Evolutionary conservation across 495 filamentous ascomycete genomes (phyloP).

Genomic region (Penicillium coffeae): DNA sequence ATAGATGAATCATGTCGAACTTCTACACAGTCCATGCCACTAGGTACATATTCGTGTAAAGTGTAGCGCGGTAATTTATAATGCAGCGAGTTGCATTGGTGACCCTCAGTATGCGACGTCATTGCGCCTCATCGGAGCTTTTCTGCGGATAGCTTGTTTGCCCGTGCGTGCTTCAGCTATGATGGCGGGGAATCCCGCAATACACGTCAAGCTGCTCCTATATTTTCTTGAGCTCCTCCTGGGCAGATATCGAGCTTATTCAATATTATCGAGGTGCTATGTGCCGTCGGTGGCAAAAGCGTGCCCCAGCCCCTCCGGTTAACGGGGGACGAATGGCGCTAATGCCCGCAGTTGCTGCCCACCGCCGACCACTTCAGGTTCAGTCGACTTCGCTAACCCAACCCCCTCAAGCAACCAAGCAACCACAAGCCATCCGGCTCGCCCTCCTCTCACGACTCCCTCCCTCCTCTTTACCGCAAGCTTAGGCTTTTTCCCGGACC

Average conservation of each 20-base stretch:
- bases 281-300: not conserved
- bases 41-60: too few relatives aligned
- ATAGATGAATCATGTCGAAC: not conserved
- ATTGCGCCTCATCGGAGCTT: slow-evolving; percentile 11
- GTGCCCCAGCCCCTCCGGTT: slow-evolving; percentile 8
- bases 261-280: not conserved
- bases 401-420: too few relatives aligned
- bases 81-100: not conserved
- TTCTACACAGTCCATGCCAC: too few relatives aligned
- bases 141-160: not conserved
- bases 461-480: slow-evolving; percentile 8
- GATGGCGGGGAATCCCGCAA: too few relatives aligned
- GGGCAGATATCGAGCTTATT: too few relatives aligned
- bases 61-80: not conserved
- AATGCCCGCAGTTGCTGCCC: slow-evolving; percentile 15
- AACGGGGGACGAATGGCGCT: slow-evolving; percentile 12
- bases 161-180: not conserved
- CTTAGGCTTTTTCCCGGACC: slow-evolving; percentile 6
- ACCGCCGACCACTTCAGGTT: slow-evolving; percentile 25
- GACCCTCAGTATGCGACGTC: slow-evolving; percentile 32
- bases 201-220: too few relatives aligned
- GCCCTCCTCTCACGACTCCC: slow-evolving; percentile 2
- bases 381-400: slow-evolving; percentile 20
- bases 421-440: too few relatives aligned
- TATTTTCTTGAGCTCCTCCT: too few relatives aligned